A percentile compares a stretch with the other conserved stretches of the same genome.
These are phyloP conservation scores for Hygrocybe punicea DNA, from an alignment of 768 basidiomycete species.

Conservation along the genomic window DNA sequence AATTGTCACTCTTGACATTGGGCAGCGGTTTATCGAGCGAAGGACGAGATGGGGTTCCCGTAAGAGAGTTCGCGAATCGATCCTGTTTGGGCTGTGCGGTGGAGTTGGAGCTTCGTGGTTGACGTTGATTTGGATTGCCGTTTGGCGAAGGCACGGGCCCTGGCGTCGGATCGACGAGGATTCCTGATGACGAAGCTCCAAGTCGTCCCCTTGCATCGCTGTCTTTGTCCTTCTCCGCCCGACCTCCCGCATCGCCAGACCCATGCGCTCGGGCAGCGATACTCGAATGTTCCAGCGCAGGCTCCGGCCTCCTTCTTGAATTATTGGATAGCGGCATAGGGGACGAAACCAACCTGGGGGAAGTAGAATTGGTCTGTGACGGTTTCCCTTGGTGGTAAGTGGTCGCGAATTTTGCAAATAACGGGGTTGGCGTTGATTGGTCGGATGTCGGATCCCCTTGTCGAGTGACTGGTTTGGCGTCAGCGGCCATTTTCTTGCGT, in stretches of 20 bases:
- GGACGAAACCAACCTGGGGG: conserved; percentile 35
- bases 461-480: conserved; percentile 12
- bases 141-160: neutral
- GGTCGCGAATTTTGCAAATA: conserved; percentile 42
- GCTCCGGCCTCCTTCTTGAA: conserved; percentile 6
- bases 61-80: neutral
- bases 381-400: conserved; percentile 20
- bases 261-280: neutral
- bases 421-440: conserved; percentile 33
- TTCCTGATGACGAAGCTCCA: neutral
- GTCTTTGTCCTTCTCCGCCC: neutral
- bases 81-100: neutral
- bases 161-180: neutral
- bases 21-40: neutral
- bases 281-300: neutral
- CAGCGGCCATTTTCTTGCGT: conserved; percentile 47
- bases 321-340: conserved; percentile 36
- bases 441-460: conserved; percentile 2
- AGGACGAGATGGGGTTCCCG: neutral
- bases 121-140: neutral
- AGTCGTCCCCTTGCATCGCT: neutral
- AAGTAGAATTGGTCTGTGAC: conserved; percentile 9
- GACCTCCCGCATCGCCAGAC: neutral
- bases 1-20: neutral
- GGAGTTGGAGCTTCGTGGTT: neutral